Percentiles rank a stretch among this genome's conserved stretches.
Evolutionary conservation across 108 stramenopile species (phyloP).

Genomic region (Seminavis robusta): DNA sequence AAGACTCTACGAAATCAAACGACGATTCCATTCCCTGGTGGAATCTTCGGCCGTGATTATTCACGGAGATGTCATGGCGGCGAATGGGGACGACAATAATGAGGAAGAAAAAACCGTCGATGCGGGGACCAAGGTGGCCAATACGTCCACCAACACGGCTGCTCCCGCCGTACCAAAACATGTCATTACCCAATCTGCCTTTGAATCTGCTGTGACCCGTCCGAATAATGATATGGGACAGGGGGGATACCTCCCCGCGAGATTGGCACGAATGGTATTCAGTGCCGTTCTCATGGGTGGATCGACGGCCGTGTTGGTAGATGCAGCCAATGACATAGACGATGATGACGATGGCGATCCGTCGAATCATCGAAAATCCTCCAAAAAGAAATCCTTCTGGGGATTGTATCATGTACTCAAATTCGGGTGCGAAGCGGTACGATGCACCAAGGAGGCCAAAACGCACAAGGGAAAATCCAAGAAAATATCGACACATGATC

Average conservation of each 20-base stretch:
- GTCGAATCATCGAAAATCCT: neutral
- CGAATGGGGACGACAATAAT: constrained; percentile 12
- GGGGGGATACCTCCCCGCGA: constrained; percentile 67
- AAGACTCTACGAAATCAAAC: constrained; percentile 70
- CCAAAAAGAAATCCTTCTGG: constrained; percentile 48
- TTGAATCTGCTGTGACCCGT: constrained; percentile 45
- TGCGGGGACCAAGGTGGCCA: neutral
- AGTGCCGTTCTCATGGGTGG: constrained; percentile 15
- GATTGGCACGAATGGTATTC: constrained; percentile 64
- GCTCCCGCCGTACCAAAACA: constrained; percentile 42
- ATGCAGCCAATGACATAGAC: constrained; percentile 20
- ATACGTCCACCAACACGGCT: neutral
- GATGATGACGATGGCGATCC: constrained; percentile 9
- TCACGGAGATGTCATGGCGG: constrained; percentile 42
- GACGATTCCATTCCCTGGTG: constrained; percentile 75
- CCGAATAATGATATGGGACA: constrained; percentile 68
- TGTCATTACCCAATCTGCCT: constrained; percentile 51
- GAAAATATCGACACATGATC: constrained; percentile 14
- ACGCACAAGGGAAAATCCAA: no score
- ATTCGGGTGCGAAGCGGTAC: constrained; percentile 79
- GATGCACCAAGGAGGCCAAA: no score
- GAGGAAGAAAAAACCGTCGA: neutral
- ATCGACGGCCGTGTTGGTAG: constrained; percentile 10
- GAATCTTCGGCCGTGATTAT: constrained; percentile 23
- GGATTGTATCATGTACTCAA: constrained; percentile 68